Evolutionary conservation across 1,284 basidiomycete species (phyloP).

Genomic region (Ustilago tritici): DNA sequence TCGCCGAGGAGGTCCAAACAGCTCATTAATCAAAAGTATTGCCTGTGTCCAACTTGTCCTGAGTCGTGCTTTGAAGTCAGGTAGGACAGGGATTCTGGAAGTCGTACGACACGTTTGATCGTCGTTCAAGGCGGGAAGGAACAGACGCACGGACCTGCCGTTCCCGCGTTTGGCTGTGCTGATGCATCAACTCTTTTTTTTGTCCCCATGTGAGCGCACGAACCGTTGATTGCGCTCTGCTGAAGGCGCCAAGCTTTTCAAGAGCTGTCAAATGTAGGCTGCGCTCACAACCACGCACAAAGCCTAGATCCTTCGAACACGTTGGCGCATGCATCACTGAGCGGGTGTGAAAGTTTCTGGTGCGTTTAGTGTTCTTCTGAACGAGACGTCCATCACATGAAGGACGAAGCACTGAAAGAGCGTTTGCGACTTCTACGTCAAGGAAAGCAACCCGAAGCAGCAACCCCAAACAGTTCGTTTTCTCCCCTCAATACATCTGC

Average conservation of each 20-base stretch:
- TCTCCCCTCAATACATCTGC: not conserved
- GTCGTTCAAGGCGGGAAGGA: not conserved
- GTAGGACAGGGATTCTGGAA: not conserved
- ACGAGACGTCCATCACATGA: constrained; percentile 16
- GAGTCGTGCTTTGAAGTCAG: too few relatives aligned
- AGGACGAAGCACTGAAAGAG: constrained; percentile 40
- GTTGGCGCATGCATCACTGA: not conserved
- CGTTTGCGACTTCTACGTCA: constrained; percentile 32
- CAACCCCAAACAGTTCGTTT: not conserved
- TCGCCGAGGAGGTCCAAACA: too few relatives aligned
- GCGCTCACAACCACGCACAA: not conserved
- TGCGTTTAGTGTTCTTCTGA: constrained; percentile 1
- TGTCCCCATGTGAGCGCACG: not conserved
- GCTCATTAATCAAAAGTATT: too few relatives aligned
- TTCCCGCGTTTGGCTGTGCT: constrained; percentile 4
- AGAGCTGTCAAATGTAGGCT: constrained; percentile 7
- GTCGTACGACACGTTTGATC: constrained; percentile 1
- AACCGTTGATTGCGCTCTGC: not conserved
- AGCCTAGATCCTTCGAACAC: constrained; percentile 1
- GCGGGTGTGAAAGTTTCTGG: not conserved
- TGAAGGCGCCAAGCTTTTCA: constrained; percentile 11
- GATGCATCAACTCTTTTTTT: not conserved
- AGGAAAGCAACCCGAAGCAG: constrained; percentile 17
- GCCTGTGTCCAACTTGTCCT: too few relatives aligned
- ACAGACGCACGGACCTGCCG: constrained; percentile 9